Base-by-base conservation (phyloP, 306 rosid species). In the Dalbergia oliveri region DNA sequence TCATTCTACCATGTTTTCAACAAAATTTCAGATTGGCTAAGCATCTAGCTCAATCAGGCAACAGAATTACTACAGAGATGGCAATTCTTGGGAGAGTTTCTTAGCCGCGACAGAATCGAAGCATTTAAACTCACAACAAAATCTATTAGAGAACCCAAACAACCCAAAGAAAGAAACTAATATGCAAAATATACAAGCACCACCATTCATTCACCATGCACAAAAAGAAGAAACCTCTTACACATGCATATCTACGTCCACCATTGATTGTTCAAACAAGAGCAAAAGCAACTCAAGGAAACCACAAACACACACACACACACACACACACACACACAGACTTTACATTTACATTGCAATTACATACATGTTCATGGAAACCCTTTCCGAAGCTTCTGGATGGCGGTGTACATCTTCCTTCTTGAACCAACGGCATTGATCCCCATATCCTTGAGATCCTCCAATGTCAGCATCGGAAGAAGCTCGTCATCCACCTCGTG, bases 371-470 rank as follows among this genome's bases (percentile, higher is more conserved):
- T n/a, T 81, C 85, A 76, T 9, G 88, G 83, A 67, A 86, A 86
- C 69, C 88, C 84, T 62, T 88, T 89, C 65, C 84, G 60, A 69
- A 91, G 93, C 89, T 88, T 91, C 84, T 88, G 93, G 45, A 91
- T 91, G 18, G 93, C 90, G 51, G 77, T 35, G 77, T 79, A 91
- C 92, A 91, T 83, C 81, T 91, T 91, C 83, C 97, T 77, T 44
- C 97, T 82, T 4, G 97, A 89, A 69, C 97, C 97, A 10, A 91
- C 90, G 19, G 93, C 97, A 64, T 77, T 91, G 15, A 91, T 89
- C 13, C 97, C 92, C 93, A 91, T 91, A 74, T 91, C 97, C 63
- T 91, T 91, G 34, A 91, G 93, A 81, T 91, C 97, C 80, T 91
- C 97, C 81, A 91, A 84, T 1, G 93, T 89, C 83, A 91, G 83